phyloP scores from a whole-genome alignment of 2,329 filamentous ascomycete species.

The Coleophoma eucalyptorum region DNA sequence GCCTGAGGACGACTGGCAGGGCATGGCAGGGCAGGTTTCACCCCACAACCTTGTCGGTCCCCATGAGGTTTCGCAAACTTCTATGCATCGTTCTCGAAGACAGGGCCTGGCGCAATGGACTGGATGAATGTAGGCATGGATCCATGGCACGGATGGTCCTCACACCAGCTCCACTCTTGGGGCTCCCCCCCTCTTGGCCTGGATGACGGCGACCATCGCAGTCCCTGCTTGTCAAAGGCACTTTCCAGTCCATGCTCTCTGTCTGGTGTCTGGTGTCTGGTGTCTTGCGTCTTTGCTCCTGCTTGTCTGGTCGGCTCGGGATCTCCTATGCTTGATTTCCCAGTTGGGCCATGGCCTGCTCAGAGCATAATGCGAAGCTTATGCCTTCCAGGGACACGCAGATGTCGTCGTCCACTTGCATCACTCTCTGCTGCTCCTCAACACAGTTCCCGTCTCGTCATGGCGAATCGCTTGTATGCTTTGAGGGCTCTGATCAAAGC shows the following conservation, averaged over 20 bases:
- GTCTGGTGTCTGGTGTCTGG: background rate
- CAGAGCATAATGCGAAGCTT: conserved; percentile 20
- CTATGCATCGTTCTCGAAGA: conserved; percentile 19
- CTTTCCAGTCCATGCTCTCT: conserved; percentile 9
- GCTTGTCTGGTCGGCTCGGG: conserved; percentile 13
- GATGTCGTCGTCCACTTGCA: conserved; percentile 18
- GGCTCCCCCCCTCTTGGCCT: background rate
- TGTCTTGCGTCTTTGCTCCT: conserved; percentile 1
- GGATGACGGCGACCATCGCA: background rate
- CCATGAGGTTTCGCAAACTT: conserved; percentile 19
- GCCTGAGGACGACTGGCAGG: background rate
- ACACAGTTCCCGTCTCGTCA: conserved; percentile 43
- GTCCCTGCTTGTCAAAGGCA: conserved; percentile 9
- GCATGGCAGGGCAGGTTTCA: background rate
- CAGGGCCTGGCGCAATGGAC: conserved; percentile 10
- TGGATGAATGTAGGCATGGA: too few species aligned
- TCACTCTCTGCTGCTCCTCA: conserved; percentile 15
- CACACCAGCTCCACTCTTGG: background rate
- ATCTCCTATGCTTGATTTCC: conserved; percentile 16
- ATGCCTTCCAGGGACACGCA: conserved; percentile 7
- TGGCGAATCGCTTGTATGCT: conserved; percentile 44
- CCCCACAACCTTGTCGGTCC: conserved; percentile 5
- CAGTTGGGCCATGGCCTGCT: conserved; percentile 11
- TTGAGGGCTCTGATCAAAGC: conserved; percentile 39
- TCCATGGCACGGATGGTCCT: background rate